Evolutionary conservation across 805 yeast genomes (phyloP).

Genomic region (Wickerhamiella kazuoi): DNA sequence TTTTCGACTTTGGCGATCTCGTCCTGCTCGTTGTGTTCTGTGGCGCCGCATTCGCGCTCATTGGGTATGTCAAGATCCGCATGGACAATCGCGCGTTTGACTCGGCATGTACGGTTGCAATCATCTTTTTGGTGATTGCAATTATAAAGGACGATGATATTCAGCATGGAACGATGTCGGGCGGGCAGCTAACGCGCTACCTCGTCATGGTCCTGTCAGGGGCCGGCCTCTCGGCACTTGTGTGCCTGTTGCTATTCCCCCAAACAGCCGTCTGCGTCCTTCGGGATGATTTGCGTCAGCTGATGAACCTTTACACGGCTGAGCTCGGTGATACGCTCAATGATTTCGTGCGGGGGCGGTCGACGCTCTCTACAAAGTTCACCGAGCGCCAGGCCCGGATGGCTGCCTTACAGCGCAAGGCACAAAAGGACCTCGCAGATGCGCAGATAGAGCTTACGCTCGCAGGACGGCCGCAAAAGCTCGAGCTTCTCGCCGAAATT

Average conservation of each 20-base stretch:
- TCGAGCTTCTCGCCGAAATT: conserved; percentile 21
- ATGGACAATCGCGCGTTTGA: conserved; percentile 53
- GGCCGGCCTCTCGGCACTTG: conserved; percentile 35
- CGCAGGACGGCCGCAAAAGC: conserved; percentile 40
- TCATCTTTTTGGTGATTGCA: conserved; percentile 51
- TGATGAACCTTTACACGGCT: conserved; percentile 35
- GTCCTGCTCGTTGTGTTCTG: conserved; percentile 34
- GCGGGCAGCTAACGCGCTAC: conserved; percentile 34
- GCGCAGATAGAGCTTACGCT: conserved; percentile 42
- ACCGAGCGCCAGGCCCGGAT: conserved; percentile 23
- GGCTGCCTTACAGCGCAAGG: conserved; percentile 24
- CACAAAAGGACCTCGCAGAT: conserved; percentile 34
- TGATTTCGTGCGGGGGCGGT: conserved; percentile 33
- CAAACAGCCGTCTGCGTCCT: conserved; percentile 33
- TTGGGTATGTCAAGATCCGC: conserved; percentile 53
- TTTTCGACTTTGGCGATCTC: conserved; percentile 32
- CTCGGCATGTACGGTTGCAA: conserved; percentile 65
- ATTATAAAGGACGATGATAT: conserved; percentile 57
- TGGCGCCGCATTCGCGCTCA: conserved; percentile 41
- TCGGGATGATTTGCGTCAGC: conserved; percentile 31
- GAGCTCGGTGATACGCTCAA: conserved; percentile 30
- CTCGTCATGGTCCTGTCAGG: conserved; percentile 45
- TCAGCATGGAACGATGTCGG: conserved; percentile 40
- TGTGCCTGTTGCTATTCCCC: conserved; percentile 53
- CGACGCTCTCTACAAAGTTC: conserved; percentile 21